Evolutionary conservation across 305 asterid genomes (phyloP).

Genomic region (Ilex paraguariensis): DNA sequence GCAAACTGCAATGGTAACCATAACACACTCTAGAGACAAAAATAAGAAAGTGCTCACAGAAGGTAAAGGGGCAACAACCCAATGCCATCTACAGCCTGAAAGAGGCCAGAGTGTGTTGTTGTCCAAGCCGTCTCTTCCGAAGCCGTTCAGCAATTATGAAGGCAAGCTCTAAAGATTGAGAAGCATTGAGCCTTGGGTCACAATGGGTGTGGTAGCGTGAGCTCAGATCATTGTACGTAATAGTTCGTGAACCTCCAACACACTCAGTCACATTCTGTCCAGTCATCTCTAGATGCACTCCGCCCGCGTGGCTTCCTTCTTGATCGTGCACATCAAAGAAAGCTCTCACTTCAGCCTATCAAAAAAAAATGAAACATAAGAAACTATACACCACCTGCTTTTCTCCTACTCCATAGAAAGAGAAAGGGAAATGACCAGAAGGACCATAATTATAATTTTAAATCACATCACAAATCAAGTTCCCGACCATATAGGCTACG

Average conservation of each 20-base stretch:
- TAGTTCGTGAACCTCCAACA: slow-evolving; percentile 56
- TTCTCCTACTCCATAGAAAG: too few relatives aligned
- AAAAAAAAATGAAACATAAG: too few relatives aligned
- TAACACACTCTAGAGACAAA: too few relatives aligned
- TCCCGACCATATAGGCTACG: too few relatives aligned
- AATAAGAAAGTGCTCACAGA: too few relatives aligned
- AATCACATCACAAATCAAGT: too few relatives aligned
- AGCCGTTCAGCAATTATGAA: slow-evolving; percentile 54
- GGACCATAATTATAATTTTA: too few relatives aligned
- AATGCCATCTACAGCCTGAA: slow-evolving; percentile 13
- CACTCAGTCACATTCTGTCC: slow-evolving; percentile 73
- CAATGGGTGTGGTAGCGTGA: slow-evolving; percentile 64
- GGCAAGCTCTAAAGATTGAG: slow-evolving; percentile 63
- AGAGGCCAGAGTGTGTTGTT: slow-evolving; percentile 18
- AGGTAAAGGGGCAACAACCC: not conserved
- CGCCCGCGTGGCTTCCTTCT: slow-evolving; percentile 73
- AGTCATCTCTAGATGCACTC: slow-evolving; percentile 74
- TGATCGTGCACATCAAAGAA: slow-evolving; percentile 71
- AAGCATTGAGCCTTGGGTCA: slow-evolving; percentile 62
- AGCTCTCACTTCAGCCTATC: slow-evolving; percentile 52
- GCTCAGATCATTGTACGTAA: slow-evolving; percentile 56
- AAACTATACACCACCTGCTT: too few relatives aligned
- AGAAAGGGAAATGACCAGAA: too few relatives aligned
- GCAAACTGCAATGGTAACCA: too few relatives aligned
- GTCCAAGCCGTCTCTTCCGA: slow-evolving; percentile 44